Conservation (phyloP, 2,329 filamentous ascomycete genomes). For the Pseudocercospora fuligena region DNA sequence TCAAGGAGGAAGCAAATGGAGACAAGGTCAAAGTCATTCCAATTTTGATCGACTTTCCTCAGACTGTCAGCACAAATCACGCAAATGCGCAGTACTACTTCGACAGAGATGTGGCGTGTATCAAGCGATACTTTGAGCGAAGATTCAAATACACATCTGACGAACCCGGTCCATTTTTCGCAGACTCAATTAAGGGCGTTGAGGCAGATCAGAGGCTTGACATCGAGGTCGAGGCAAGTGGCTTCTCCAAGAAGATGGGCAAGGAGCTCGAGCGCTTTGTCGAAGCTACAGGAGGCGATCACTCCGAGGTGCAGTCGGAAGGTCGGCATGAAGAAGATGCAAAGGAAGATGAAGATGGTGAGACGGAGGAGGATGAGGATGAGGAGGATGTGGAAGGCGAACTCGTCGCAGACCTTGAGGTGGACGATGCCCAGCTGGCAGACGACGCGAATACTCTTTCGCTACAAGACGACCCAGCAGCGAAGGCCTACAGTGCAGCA, state of each 20-base stretch:
- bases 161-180: conserved; percentile 81
- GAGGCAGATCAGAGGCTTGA: conserved; percentile 75
- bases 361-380: conserved; percentile 22
- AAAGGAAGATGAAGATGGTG: conserved; percentile 45
- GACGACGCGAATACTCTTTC: conserved; percentile 32
- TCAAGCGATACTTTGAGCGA: conserved; percentile 91
- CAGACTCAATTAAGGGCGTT: conserved; percentile 77
- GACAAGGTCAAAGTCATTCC: conserved; percentile 66
- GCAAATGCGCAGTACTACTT: conserved; percentile 96
- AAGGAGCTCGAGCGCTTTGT: conserved; percentile 93
- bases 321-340: conserved; percentile 45
- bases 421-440: conserved; percentile 24
- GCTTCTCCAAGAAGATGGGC: conserved; percentile 95
- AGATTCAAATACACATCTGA: conserved; percentile 87
- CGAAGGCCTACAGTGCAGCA: conserved; percentile 23
- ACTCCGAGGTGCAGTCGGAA: conserved; percentile 38
- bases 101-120: conserved; percentile 90
- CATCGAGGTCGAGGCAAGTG: conserved; percentile 86
- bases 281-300: conserved; percentile 66
- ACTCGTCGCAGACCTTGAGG: conserved; percentile 20
- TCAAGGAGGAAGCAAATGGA: conserved; percentile 67
- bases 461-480: conserved; percentile 26
- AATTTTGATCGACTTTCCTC: conserved; percentile 94
- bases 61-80: conserved; percentile 97
- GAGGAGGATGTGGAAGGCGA: conserved; percentile 19